These are phyloP conservation scores for Limonium bicolor DNA, from an alignment of 148 eudicot species.

Conservation along the genomic window DNA sequence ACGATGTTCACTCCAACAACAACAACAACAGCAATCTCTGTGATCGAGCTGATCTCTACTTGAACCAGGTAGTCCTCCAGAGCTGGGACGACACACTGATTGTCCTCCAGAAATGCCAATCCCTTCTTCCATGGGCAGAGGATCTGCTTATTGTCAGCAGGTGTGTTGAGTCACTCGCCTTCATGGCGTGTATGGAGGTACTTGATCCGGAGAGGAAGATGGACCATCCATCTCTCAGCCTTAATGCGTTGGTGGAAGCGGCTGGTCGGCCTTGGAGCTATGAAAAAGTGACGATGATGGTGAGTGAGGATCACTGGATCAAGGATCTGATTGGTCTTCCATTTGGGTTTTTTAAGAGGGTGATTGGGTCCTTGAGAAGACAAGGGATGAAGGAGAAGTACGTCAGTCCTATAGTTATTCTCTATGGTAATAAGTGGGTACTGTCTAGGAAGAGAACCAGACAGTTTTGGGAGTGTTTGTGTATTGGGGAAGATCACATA, in stretches of 20 bases:
- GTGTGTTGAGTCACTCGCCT: slow-evolving; percentile 88
- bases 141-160: slow-evolving; percentile 77
- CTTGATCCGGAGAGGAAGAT: slow-evolving; percentile 85
- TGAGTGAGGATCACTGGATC: slow-evolving; percentile 64
- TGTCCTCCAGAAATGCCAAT: slow-evolving; percentile 66
- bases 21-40: slow-evolving; percentile 49
- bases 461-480: slow-evolving; percentile 30
- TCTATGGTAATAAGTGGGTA: slow-evolving; percentile 74
- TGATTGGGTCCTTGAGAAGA: slow-evolving; percentile 62
- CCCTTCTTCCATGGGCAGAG: slow-evolving; percentile 64
- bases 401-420: slow-evolving; percentile 47
- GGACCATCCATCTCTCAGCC: slow-evolving; percentile 30
- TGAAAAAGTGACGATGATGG: slow-evolving; percentile 24
- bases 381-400: slow-evolving; percentile 77
- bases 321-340: slow-evolving; percentile 67
- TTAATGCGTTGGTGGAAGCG: slow-evolving; percentile 45
- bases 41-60: slow-evolving; percentile 63
- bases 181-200: slow-evolving; percentile 98
- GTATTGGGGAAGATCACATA: slow-evolving; percentile 10
- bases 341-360: slow-evolving; percentile 57
- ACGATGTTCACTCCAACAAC: too few species aligned
- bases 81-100: slow-evolving; percentile 84
- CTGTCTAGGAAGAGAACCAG: slow-evolving; percentile 37
- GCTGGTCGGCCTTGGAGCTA: slow-evolving; percentile 45
- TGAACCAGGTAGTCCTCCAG: slow-evolving; percentile 82